phyloP scores from a whole-genome alignment of 768 basidiomycete genomes.

The Cantharellus cinnabarinus region DNA sequence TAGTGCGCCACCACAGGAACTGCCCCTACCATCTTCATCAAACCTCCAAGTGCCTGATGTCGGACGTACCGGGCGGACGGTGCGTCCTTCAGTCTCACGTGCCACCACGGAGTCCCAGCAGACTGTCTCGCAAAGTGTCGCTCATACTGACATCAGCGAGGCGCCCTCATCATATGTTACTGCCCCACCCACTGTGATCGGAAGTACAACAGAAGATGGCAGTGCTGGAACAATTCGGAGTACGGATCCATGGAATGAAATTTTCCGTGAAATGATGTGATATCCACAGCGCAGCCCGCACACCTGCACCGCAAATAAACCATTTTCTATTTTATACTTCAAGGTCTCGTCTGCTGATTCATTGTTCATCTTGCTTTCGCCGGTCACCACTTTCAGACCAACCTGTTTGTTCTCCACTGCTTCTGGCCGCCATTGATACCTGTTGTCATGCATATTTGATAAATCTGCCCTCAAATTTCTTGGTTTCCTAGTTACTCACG shows the following conservation, averaged over 20 bases:
- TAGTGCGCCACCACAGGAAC: neutral
- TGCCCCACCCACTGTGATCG: neutral
- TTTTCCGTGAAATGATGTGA: neutral
- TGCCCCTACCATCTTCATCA: neutral
- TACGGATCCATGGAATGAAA: neutral
- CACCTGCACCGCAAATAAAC: too few relatives aligned
- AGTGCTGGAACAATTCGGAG: neutral
- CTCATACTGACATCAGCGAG: neutral
- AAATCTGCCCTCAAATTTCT: neutral
- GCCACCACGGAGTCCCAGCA: neutral
- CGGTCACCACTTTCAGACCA: neutral
- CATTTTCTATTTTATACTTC: too few relatives aligned
- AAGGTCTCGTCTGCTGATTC: neutral
- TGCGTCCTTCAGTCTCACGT: neutral
- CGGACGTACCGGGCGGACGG: neutral
- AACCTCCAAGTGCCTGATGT: neutral
- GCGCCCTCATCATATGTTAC: constrained; percentile 1
- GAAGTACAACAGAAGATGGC: neutral
- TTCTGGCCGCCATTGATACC: neutral
- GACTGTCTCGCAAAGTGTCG: neutral
- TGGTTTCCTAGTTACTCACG: too few relatives aligned
- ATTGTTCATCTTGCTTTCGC: neutral
- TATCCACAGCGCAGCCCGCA: neutral
- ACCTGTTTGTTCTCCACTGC: neutral
- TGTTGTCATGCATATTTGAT: neutral